Percentiles rank a stretch among this genome's conserved stretches.
Conservation (phyloP, 441 rosid species). For the Populus trichocarpa region DNA sequence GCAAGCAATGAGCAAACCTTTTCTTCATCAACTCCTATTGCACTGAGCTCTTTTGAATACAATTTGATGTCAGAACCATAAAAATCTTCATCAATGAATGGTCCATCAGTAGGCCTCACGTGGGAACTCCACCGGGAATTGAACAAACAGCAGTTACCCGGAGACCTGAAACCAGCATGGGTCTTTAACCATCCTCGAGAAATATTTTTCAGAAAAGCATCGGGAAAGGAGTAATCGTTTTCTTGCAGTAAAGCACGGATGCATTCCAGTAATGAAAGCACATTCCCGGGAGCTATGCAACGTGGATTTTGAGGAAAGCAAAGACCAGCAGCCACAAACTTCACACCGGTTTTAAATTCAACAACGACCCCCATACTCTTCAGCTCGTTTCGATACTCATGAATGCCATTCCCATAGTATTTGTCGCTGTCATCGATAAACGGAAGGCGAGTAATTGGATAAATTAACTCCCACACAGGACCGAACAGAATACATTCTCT, state of each 20-base stretch:
- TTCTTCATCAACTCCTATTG: constrained; percentile 42
- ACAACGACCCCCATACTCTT: constrained; percentile 37
- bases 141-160: constrained; percentile 40
- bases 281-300: constrained; percentile 27
- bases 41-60: constrained; percentile 38
- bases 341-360: constrained; percentile 44
- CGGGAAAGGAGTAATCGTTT: constrained; percentile 15
- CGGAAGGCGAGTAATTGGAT: constrained; percentile 50
- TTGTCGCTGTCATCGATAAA: constrained; percentile 45
- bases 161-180: constrained; percentile 43
- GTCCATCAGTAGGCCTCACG: constrained; percentile 56
- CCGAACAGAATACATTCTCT: constrained; percentile 51
- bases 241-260: constrained; percentile 20
- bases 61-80: constrained; percentile 38
- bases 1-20: constrained; percentile 40
- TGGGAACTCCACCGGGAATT: constrained; percentile 31
- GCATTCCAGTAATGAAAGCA: constrained; percentile 46
- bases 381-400: constrained; percentile 43
- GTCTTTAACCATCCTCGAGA: constrained; percentile 60
- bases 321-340: constrained; percentile 38
- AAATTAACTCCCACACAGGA: constrained; percentile 49
- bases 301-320: constrained; percentile 30
- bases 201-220: constrained; percentile 24
- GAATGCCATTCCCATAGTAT: constrained; percentile 42
- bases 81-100: constrained; percentile 60